Base-by-base conservation (phyloP, 1,284 basidiomycete genomes). In the Coniferiporia weirii region DNA sequence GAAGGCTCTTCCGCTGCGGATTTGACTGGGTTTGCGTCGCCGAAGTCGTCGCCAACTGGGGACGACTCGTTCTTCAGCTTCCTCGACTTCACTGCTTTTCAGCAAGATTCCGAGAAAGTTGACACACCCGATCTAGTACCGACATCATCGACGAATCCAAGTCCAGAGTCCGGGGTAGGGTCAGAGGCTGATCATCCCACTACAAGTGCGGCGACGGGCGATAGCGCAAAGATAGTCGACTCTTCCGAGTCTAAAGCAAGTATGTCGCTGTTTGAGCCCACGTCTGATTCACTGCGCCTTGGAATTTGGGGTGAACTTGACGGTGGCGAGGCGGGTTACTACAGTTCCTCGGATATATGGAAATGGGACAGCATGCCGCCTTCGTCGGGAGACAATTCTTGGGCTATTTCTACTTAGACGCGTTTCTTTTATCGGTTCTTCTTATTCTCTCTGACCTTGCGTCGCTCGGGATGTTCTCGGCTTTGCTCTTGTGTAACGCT, bases 301-400 rank as follows among this genome's bases (percentile, higher is more conserved):
- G 83, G 83, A 49, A 71, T 79, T 56, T 82, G 81, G 75, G 81
- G 81, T 66, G 86, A 87, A 68, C 82, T 91, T 49, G 87, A 89
- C 65, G 87, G 85, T 48, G 87, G 87, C 51, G 87, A 89, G 73
- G 80, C 83, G 22, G 76, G 82, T 57, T 89, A 85, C 69, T 89
- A 82, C 71, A 82, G 85, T 57, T 61, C 64, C 61, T 64, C 76
- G 38, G 76, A 74, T 56, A 77, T 78, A 55, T 91, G 83, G 83
- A 90, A 87, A 72, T 91, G 83, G 82, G 87, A 89, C 59, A 77
- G 78, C 62, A 87, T 89, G 84, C 71, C 77, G 34, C 47, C 57
- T 35, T 45, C 57, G 58, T 71, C 79, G 36, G 68, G 77, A 60
- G 89, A 91, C 5, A 83, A 81, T 68, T 78, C 85, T 22, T 91